phyloP scores from a whole-genome alignment of 805 yeast genomes.

The Candida sphagnicola region DNA sequence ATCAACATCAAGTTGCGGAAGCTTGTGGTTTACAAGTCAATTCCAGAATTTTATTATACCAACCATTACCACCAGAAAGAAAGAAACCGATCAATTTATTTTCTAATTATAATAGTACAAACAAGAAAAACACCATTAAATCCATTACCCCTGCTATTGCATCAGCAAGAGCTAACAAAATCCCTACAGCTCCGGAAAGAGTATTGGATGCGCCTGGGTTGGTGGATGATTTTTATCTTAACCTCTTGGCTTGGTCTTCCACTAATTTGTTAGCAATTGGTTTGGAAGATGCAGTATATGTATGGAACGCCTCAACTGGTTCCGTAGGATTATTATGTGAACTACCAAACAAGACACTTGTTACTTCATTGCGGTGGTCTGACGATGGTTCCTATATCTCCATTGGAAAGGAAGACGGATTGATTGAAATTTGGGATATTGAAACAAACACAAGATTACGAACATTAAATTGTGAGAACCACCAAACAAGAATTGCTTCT shows the following conservation, averaged over 20 bases:
- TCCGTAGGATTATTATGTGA: slow-evolving; percentile 68
- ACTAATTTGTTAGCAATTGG: slow-evolving; percentile 85
- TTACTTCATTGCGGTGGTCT: slow-evolving; percentile 84
- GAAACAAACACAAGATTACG: slow-evolving; percentile 71
- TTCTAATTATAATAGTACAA: slow-evolving; percentile 17
- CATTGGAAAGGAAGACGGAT: slow-evolving; percentile 80
- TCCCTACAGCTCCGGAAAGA: slow-evolving; percentile 86
- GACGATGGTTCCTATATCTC: slow-evolving; percentile 84
- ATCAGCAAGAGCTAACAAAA: slow-evolving; percentile 65
- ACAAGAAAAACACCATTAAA: slow-evolving; percentile 26
- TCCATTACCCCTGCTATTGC: slow-evolving; percentile 48
- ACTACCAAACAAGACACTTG: slow-evolving; percentile 40
- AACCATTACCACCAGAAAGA: slow-evolving; percentile 77
- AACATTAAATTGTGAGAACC: slow-evolving; percentile 67
- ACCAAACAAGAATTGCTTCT: slow-evolving; percentile 68
- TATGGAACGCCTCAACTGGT: slow-evolving; percentile 89
- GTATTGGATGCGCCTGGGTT: slow-evolving; percentile 96
- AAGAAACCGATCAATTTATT: slow-evolving; percentile 33
- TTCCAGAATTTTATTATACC: slow-evolving; percentile 78
- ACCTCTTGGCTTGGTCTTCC: slow-evolving; percentile 82
- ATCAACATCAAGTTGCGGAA: slow-evolving; percentile 81
- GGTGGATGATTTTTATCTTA: slow-evolving; percentile 87
- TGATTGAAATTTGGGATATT: slow-evolving; percentile 90
- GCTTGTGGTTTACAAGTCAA: slow-evolving; percentile 89
- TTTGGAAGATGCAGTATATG: slow-evolving; percentile 73